A percentile compares a stretch with the other conserved stretches of the same genome.
phyloP scores from a whole-genome alignment of 1,284 basidiomycete species.

The Rugosomyces carneus region DNA sequence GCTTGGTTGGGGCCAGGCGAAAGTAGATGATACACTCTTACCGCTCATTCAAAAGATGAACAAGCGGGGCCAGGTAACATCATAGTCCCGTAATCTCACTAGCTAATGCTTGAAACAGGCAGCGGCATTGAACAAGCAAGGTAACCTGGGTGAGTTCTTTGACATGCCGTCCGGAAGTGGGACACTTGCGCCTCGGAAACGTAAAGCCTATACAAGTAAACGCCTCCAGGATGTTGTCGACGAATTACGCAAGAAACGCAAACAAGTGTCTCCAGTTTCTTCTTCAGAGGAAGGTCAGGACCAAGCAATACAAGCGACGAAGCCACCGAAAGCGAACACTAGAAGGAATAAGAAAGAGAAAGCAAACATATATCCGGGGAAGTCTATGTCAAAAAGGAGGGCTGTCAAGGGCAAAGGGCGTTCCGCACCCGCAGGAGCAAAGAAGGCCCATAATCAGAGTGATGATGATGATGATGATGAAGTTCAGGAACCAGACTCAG shows the following conservation, averaged over 20 bases:
- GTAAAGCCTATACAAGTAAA: conserved; percentile 79
- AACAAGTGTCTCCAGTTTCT: conserved; percentile 8
- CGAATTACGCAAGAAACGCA: conserved; percentile 55
- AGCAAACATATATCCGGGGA: conserved; percentile 2
- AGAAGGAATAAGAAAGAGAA: conserved; percentile 8
- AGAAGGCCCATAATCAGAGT: conserved; percentile 2
- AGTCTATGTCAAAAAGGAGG: conserved; percentile 1
- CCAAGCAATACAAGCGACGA: conserved; percentile 7
- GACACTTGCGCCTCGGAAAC: conserved; percentile 69
- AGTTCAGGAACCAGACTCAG: neutral
- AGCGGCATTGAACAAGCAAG: conserved; percentile 67
- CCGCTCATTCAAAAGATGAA: conserved; percentile 93
- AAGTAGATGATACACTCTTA: conserved; percentile 88
- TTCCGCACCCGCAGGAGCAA: conserved; percentile 2
- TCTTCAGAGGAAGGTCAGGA: conserved; percentile 9
- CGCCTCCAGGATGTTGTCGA: conserved; percentile 87
- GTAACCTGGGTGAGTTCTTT: conserved; percentile 61
- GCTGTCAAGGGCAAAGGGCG: neutral
- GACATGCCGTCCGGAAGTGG: conserved; percentile 57
- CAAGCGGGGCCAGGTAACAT: conserved; percentile 63
- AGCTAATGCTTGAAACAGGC: conserved; percentile 30
- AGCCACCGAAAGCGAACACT: conserved; percentile 7
- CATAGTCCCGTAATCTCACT: conserved; percentile 1
- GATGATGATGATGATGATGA: conserved; percentile 9
- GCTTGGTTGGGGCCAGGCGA: conserved; percentile 79